Evolutionary conservation across 768 basidiomycete genomes (phyloP).

Genomic region (Cubamyces sp.): DNA sequence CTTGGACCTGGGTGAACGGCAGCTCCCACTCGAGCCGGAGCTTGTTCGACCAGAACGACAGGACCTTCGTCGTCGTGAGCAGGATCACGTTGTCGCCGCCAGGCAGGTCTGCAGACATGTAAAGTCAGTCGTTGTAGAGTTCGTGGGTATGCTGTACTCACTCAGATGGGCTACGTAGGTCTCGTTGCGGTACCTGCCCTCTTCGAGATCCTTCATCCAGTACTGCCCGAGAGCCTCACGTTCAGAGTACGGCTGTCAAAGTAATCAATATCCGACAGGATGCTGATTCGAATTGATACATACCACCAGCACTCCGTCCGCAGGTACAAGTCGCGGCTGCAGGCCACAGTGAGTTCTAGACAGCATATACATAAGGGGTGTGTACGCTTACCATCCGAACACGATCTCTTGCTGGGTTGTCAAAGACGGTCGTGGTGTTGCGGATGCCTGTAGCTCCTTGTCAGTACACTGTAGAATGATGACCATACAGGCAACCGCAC

Average conservation of each 20-base stretch:
- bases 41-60: slow-evolving; percentile 85
- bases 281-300: slow-evolving; percentile 34
- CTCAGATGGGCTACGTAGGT: slow-evolving; percentile 91
- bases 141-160: slow-evolving; percentile 41
- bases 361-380: neutral
- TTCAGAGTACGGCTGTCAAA: slow-evolving; percentile 75
- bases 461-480: neutral
- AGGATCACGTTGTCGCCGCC: slow-evolving; percentile 81
- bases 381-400: slow-evolving; percentile 65
- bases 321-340: slow-evolving; percentile 82
- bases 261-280: neutral
- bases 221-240: slow-evolving; percentile 94
- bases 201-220: slow-evolving; percentile 95
- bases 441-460: slow-evolving; percentile 68
- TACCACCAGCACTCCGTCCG: slow-evolving; percentile 87
- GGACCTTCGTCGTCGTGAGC: slow-evolving; percentile 75
- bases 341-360: slow-evolving; percentile 12
- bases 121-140: slow-evolving; percentile 15
- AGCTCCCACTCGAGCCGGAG: slow-evolving; percentile 91
- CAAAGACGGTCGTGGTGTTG: slow-evolving; percentile 98
- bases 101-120: slow-evolving; percentile 57
- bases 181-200: slow-evolving; percentile 84
- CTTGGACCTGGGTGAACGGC: slow-evolving; percentile 83
- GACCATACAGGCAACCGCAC: slow-evolving; percentile 40
- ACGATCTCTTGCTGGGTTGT: slow-evolving; percentile 87